These are phyloP conservation scores for Phytomonas sp. DNA, from an alignment of 208 protist species.

Conservation along the genomic window DNA sequence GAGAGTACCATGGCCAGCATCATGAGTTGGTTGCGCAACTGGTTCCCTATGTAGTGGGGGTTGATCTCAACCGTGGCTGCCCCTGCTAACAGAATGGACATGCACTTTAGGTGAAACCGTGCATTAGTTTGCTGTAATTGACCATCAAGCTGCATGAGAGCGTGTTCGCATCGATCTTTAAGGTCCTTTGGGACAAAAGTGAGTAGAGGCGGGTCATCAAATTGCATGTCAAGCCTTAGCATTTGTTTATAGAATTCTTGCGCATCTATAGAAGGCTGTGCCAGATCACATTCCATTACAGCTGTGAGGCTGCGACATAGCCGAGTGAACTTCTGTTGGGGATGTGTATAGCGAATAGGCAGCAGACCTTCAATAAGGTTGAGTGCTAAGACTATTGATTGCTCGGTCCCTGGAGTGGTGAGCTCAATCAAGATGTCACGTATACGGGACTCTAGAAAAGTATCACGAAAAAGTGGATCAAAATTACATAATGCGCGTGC, in stretches of 20 bases:
- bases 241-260: constrained; percentile 75
- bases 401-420: constrained; percentile 37
- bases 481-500: constrained; percentile 63
- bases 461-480: constrained; percentile 63
- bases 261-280: constrained; percentile 50
- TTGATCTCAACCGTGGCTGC: constrained; percentile 67
- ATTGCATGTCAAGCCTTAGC: constrained; percentile 47
- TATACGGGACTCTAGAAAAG: constrained; percentile 78
- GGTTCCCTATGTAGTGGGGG: constrained; percentile 57
- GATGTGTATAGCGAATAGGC: constrained; percentile 72
- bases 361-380: constrained; percentile 78
- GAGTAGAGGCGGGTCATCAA: constrained; percentile 62
- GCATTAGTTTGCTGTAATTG: constrained; percentile 41
- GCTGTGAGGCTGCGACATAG: constrained; percentile 73
- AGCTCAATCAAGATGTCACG: constrained; percentile 73
- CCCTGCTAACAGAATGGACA: constrained; percentile 67
- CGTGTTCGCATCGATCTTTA: constrained; percentile 72
- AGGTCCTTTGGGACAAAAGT: constrained; percentile 81
- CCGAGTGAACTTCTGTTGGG: constrained; percentile 68
- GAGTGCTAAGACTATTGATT: constrained; percentile 44
- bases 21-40: constrained; percentile 50
- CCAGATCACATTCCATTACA: constrained; percentile 62
- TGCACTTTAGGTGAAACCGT: constrained; percentile 58
- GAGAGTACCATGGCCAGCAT: constrained; percentile 69
- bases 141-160: constrained; percentile 72